A percentile compares a stretch with the other conserved stretches of the same genome.
These are phyloP conservation scores for Diaporthe australafricana DNA, from an alignment of 2,329 filamentous ascomycete genomes.

Conservation along the genomic window DNA sequence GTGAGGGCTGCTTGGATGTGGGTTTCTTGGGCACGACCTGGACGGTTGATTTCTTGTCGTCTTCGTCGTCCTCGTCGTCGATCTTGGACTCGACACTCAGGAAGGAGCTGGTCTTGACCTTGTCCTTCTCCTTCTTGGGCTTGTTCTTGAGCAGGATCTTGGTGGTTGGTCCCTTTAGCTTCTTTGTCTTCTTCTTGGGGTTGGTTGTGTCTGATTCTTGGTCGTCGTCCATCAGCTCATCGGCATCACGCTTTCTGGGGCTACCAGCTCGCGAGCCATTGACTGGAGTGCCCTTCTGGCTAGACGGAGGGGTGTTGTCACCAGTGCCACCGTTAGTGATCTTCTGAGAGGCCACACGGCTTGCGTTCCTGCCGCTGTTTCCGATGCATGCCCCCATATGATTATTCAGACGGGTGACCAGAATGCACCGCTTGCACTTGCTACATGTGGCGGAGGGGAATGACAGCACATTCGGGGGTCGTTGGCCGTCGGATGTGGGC, in stretches of 20 bases:
- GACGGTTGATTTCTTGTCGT: slow-evolving; percentile 50
- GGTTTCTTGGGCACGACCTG: slow-evolving; percentile 57
- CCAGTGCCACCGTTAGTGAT: slow-evolving; percentile 67
- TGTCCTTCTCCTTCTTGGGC: slow-evolving; percentile 63
- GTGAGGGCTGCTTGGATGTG: slow-evolving; percentile 53
- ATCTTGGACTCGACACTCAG: slow-evolving; percentile 62
- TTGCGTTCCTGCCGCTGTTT: slow-evolving; percentile 73
- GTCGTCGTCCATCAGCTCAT: slow-evolving; percentile 63
- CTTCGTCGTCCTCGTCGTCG: slow-evolving; percentile 51
- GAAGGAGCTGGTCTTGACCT: slow-evolving; percentile 62
- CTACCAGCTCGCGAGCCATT: slow-evolving; percentile 65
- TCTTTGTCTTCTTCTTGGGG: slow-evolving; percentile 70
- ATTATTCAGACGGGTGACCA: slow-evolving; percentile 74
- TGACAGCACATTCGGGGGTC: slow-evolving; percentile 70
- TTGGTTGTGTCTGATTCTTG: slow-evolving; percentile 61
- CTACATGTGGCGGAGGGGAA: slow-evolving; percentile 75
- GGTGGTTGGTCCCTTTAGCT: slow-evolving; percentile 58
- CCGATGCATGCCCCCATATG: slow-evolving; percentile 77
- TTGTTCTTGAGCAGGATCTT: slow-evolving; percentile 69
- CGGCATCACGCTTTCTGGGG: slow-evolving; percentile 67
- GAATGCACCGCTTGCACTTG: slow-evolving; percentile 75
- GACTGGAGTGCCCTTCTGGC: slow-evolving; percentile 71
- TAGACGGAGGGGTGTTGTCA: slow-evolving; percentile 70
- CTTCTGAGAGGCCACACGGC: slow-evolving; percentile 71
- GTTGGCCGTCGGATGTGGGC: slow-evolving; percentile 59